These are phyloP conservation scores for Heliamphora ciliata DNA, from an alignment of 179 eudicot genomes.

Conservation along the genomic window DNA sequence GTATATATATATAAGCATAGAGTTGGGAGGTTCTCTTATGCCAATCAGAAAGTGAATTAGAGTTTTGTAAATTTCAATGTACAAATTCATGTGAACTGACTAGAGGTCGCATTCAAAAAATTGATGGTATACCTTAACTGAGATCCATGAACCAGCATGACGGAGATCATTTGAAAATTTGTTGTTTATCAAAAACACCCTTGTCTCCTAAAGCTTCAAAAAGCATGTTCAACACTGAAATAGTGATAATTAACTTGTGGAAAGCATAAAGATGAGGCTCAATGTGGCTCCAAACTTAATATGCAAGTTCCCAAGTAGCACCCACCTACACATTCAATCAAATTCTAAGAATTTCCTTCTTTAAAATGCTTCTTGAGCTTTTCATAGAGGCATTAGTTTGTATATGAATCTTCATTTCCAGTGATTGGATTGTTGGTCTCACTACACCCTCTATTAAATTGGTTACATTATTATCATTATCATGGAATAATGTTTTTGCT, in stretches of 20 bases:
- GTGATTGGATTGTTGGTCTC: not conserved
- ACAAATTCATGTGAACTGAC: not conserved
- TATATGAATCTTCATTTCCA: not conserved
- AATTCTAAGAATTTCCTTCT: not conserved
- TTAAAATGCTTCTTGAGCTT: not conserved
- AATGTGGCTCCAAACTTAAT: not conserved
- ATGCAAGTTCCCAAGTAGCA: not conserved
- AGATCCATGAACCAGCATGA: not conserved
- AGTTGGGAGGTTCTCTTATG: not conserved
- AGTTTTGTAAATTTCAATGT: too few relatives aligned
- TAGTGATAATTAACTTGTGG: too few relatives aligned
- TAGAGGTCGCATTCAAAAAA: not conserved
- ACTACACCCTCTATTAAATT: not conserved
- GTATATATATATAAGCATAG: not conserved
- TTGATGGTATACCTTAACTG: not conserved
- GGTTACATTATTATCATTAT: not conserved
- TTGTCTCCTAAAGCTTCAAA: too few relatives aligned
- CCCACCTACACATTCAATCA: not conserved
- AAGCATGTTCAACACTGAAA: too few relatives aligned
- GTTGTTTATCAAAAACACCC: not conserved
- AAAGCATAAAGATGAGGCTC: too few relatives aligned
- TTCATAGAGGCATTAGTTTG: not conserved
- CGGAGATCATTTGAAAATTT: not conserved
- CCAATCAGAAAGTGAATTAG: not conserved
- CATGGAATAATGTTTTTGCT: not conserved